Conservation (phyloP, 495 filamentous ascomycete genomes). For the Oleoguttula mirabilis region DNA sequence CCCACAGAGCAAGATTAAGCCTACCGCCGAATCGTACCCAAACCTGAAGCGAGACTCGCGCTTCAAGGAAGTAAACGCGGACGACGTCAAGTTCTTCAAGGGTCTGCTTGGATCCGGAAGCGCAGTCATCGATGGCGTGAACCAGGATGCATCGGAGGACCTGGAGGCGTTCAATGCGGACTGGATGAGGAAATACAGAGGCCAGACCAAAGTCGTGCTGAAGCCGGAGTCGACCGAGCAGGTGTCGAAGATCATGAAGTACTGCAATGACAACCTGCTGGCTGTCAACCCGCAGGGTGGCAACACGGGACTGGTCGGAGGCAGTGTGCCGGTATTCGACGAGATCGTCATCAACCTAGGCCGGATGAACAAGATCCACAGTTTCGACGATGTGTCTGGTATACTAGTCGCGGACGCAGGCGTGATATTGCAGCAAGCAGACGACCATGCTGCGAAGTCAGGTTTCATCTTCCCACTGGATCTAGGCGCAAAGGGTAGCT, state of each 20-base stretch:
- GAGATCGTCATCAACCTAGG: constrained; percentile 88
- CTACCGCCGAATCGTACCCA: constrained; percentile 47
- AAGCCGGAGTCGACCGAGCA: constrained; percentile 74
- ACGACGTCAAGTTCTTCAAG: constrained; percentile 73
- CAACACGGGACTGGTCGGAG: constrained; percentile 90
- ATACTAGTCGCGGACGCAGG: constrained; percentile 82
- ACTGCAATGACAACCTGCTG: constrained; percentile 83
- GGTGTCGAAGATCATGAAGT: constrained; percentile 74
- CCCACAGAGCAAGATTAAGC: constrained; percentile 14
- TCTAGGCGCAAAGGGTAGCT: constrained; percentile 91
- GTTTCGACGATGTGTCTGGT: constrained; percentile 87
- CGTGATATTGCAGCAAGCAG: constrained; percentile 77
- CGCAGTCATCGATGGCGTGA: constrained; percentile 75
- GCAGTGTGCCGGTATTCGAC: constrained; percentile 90
- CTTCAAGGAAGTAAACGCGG: constrained; percentile 52
- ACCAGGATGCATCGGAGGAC: constrained; percentile 54
- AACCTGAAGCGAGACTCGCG: constrained; percentile 63
- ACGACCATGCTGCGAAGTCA: constrained; percentile 66
- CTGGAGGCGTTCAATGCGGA: constrained; percentile 89
- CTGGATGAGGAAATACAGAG: constrained; percentile 98
- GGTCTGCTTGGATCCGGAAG: constrained; percentile 59
- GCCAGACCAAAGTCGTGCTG: constrained; percentile 73
- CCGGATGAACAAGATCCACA: constrained; percentile 79
- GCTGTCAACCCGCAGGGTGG: constrained; percentile 97
- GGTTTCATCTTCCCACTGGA: constrained; percentile 87